Evolutionary conservation across 306 rosid genomes (phyloP).

Genomic region (Fragaria vesca): DNA sequence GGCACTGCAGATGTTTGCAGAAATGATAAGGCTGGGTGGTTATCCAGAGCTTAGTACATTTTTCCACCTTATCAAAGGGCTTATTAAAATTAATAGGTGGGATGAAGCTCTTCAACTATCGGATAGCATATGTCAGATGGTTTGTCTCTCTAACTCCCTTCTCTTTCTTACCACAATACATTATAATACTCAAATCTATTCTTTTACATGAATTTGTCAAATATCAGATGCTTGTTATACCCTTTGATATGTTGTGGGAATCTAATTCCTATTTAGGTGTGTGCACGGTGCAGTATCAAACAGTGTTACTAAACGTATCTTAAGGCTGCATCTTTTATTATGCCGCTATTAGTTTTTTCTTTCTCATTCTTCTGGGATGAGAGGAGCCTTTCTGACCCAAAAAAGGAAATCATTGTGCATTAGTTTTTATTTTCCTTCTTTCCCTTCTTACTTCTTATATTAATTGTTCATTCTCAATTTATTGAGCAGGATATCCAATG

Average conservation of each 20-base stretch:
- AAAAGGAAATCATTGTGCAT: not conserved
- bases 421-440: not conserved
- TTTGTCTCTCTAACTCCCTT: conserved; percentile 42
- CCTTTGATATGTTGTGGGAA: not conserved
- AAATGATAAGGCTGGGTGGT: conserved; percentile 55
- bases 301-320: not conserved
- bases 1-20: conserved; percentile 62
- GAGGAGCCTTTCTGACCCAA: not conserved
- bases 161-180: conserved; percentile 5
- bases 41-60: conserved; percentile 68
- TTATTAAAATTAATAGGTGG: conserved; percentile 58
- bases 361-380: not conserved
- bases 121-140: conserved; percentile 79
- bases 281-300: not conserved
- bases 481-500: conserved; percentile 39
- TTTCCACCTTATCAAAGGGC: conserved; percentile 72
- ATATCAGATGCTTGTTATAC: not conserved
- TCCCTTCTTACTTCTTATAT: not conserved
- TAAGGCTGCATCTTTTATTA: not conserved
- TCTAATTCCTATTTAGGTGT: not conserved
- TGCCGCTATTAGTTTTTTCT: not conserved
- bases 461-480: not conserved
- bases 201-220: conserved; percentile 11
- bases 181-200: conserved; percentile 10
- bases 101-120: conserved; percentile 73